Conservation (phyloP, 345 rosid genomes). For the Trapa incisa region DNA sequence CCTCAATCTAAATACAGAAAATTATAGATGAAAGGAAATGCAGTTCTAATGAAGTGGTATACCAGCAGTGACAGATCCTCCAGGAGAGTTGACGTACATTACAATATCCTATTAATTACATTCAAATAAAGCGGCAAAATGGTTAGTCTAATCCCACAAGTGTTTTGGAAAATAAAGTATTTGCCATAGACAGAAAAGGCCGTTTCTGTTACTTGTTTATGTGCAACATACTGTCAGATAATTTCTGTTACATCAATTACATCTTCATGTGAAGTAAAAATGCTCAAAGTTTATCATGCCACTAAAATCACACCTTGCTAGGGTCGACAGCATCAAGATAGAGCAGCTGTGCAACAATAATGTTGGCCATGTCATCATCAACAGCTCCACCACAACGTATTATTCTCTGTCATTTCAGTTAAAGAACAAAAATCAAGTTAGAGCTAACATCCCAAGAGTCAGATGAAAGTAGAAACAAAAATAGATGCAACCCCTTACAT, state of each 20-base stretch:
- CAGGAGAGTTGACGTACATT: constrained; percentile 95
- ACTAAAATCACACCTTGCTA: constrained; percentile 38
- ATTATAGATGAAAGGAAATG: not conserved
- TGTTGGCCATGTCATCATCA: constrained; percentile 95
- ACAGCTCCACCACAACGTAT: constrained; percentile 97
- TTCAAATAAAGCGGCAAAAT: not conserved
- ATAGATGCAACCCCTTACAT: constrained; percentile 27
- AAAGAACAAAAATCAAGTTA: constrained; percentile 6
- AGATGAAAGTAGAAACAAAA: constrained; percentile 5
- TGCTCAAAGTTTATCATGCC: not conserved
- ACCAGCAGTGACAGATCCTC: constrained; percentile 25
- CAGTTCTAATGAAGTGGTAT: constrained; percentile 9
- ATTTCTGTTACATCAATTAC: no score
- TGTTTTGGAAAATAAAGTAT: not conserved
- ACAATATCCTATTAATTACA: constrained; percentile 63
- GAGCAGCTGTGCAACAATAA: constrained; percentile 88
- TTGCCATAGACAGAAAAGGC: not conserved
- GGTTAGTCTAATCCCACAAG: not conserved
- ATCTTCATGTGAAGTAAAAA: not conserved
- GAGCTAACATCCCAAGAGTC: constrained; percentile 1
- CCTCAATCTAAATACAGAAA: not conserved
- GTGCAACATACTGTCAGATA: not conserved
- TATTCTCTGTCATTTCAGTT: constrained; percentile 47
- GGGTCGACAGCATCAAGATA: constrained; percentile 96
- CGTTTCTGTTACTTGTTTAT: not conserved